Conservation (phyloP, 139 green algal species). For the Volvox africanus region DNA sequence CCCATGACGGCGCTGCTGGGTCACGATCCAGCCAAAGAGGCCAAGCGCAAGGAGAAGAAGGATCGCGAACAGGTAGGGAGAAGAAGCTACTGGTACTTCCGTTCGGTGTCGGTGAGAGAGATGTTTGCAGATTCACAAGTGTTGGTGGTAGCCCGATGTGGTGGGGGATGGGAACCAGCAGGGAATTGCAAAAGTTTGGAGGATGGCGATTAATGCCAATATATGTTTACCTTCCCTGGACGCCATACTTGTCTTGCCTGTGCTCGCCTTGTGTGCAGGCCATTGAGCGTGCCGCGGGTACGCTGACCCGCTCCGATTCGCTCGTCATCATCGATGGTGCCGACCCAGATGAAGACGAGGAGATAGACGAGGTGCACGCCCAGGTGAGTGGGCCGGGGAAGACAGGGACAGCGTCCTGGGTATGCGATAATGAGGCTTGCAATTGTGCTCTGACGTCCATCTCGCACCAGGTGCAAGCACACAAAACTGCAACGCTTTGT, state of each 20-base stretch:
- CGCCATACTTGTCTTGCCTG: too few species aligned
- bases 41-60: constrained; percentile 42
- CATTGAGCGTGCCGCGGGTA: constrained; percentile 21
- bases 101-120: too few species aligned
- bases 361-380: constrained; percentile 59
- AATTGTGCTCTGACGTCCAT: too few species aligned
- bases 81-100: background rate
- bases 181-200: background rate
- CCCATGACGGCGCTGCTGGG: constrained; percentile 31
- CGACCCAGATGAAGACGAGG: constrained; percentile 46
- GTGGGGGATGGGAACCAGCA: background rate
- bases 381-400: constrained; percentile 14
- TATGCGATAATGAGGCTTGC: too few species aligned
- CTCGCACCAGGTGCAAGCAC: too few species aligned
- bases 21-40: background rate
- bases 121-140: background rate
- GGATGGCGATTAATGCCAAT: too few species aligned
- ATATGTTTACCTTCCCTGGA: too few species aligned
- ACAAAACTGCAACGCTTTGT: too few species aligned
- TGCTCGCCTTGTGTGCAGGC: constrained; percentile 1
- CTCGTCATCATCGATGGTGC: constrained; percentile 39
- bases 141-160: background rate
- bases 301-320: background rate
- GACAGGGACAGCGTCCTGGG: too few species aligned
- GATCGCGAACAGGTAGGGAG: constrained; percentile 37